Conservation (phyloP, 345 rosid genomes). For the Sisymbrium altissimum region DNA sequence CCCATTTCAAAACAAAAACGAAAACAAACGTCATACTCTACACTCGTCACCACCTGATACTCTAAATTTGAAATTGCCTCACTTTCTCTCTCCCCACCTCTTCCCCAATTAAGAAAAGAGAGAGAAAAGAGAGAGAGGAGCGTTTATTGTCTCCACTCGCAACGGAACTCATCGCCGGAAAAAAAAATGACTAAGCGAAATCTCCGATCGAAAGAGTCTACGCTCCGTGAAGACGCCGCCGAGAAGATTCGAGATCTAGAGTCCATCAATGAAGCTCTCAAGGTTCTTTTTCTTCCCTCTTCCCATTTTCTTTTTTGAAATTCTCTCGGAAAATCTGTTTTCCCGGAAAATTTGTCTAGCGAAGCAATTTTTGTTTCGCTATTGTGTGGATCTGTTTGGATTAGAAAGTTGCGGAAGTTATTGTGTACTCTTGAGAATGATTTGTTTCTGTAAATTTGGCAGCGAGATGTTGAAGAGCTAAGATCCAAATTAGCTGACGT, state of each 20-base stretch:
- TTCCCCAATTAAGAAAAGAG: not conserved
- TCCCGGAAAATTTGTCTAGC: not conserved
- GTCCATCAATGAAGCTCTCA: slow-evolving; percentile 46
- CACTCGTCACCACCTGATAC: too few relatives aligned
- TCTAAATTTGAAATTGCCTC: not conserved
- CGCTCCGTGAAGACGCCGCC: slow-evolving; percentile 26
- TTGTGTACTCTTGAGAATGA: not conserved
- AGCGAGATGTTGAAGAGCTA: slow-evolving; percentile 69
- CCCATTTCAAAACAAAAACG: too few relatives aligned
- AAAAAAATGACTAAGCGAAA: slow-evolving; percentile 44
- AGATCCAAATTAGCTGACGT: slow-evolving; percentile 44
- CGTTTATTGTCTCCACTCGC: not conserved
- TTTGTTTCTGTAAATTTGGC: slow-evolving; percentile 24
- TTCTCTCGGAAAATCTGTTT: not conserved
- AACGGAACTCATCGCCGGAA: slow-evolving; percentile 11
- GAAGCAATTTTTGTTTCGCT: not conserved
- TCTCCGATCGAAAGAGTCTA: slow-evolving; percentile 54
- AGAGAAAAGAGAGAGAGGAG: slow-evolving; percentile 2
- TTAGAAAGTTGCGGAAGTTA: too few relatives aligned
- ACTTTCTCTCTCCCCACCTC: not conserved
- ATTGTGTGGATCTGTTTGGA: not conserved
- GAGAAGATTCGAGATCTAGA: slow-evolving; percentile 61
- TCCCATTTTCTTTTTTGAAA: not conserved
- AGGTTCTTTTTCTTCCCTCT: slow-evolving; percentile 24
- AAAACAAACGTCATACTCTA: too few relatives aligned